Percentiles rank a stretch among this genome's conserved stretches.
Evolutionary conservation across 176 grass and related monocot species (phyloP).

Genomic region (Hsuehochloa calcarea): DNA sequence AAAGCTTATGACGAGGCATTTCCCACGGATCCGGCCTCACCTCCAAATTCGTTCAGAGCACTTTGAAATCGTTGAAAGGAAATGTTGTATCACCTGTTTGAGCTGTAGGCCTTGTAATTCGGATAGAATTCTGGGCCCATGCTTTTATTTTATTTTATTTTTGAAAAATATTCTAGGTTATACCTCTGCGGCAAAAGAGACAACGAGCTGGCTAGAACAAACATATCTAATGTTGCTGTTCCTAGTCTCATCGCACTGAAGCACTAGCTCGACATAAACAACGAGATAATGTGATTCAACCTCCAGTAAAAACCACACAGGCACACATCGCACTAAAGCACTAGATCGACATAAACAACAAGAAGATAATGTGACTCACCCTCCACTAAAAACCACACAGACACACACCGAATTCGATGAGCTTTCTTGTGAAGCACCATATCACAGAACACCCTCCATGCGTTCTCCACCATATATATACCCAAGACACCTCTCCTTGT

Average conservation of each 20-base stretch:
- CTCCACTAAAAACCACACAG: neutral
- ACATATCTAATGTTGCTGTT: no score
- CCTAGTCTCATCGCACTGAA: neutral
- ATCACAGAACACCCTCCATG: neutral
- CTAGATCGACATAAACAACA: neutral
- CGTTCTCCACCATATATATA: conserved; percentile 1
- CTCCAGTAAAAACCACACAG: neutral
- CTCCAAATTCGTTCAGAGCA: no score
- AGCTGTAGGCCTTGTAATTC: no score
- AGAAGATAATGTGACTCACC: neutral
- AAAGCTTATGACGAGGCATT: no score
- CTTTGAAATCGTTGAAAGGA: no score
- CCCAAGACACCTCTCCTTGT: neutral
- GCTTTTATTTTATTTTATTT: no score
- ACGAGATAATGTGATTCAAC: neutral
- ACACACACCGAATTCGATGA: neutral
- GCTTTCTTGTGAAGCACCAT: neutral
- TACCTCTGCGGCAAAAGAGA: no score
- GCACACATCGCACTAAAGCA: neutral
- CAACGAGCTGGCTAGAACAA: no score
- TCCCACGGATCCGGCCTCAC: no score
- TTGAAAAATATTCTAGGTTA: no score
- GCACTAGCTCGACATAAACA: neutral
- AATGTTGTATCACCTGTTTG: no score
- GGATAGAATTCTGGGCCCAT: no score